A percentile compares a stretch with the other conserved stretches of the same genome.
Conservation (phyloP, 2,329 filamentous ascomycete genomes). For the Cladosporium cucumerinum region DNA sequence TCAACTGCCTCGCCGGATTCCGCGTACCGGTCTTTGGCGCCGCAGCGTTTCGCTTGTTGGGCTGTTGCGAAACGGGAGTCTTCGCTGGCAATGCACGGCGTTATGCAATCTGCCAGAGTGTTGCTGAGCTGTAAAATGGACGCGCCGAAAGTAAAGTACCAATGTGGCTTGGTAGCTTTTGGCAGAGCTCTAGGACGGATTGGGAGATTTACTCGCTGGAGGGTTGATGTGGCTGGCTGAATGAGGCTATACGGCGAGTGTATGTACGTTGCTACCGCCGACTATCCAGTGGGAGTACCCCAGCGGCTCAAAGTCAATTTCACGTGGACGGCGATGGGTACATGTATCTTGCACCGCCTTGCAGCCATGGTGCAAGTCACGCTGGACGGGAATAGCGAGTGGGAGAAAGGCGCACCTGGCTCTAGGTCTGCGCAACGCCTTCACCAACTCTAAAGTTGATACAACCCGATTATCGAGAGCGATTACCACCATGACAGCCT, state of each 20-base stretch:
- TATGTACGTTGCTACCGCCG: not conserved
- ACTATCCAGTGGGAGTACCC: not conserved
- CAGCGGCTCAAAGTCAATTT: not conserved
- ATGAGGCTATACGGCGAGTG: not conserved
- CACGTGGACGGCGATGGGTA: not conserved
- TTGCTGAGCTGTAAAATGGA: not conserved
- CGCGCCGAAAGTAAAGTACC: slow-evolving; percentile 6
- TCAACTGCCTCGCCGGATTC: slow-evolving; percentile 8
- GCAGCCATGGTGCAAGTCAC: not conserved
- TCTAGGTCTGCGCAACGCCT: not conserved
- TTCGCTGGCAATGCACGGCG: slow-evolving; percentile 16
- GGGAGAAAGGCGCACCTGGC: not conserved
- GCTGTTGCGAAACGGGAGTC: slow-evolving; percentile 18
- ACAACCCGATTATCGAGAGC: not conserved
- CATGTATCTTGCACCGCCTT: not conserved
- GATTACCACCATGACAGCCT: not conserved
- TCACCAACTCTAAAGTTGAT: not conserved
- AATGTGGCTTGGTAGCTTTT: not conserved
- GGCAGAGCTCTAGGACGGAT: not conserved
- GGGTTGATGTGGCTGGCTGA: not conserved
- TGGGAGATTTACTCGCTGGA: not conserved
- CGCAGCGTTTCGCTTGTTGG: slow-evolving; percentile 18
- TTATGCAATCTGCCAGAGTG: not conserved
- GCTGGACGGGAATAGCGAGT: not conserved
- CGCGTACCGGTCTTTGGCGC: slow-evolving; percentile 13